Percentiles rank a stretch among this genome's conserved stretches.
phyloP scores from a whole-genome alignment of 768 basidiomycete genomes.

The Phlebiopsis gigantea region DNA sequence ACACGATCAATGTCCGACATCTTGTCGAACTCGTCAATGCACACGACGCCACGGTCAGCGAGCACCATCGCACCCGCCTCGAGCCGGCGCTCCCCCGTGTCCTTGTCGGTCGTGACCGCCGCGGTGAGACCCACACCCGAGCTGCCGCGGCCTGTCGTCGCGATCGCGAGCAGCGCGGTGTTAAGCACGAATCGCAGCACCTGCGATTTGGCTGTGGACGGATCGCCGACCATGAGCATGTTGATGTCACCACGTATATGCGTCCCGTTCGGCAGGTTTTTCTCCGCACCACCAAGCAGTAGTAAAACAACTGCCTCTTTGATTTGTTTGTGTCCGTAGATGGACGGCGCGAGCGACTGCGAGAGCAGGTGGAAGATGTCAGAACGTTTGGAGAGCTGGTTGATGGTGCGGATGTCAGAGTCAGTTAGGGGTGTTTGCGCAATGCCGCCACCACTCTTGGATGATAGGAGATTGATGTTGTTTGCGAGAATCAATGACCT shows the following conservation, averaged over 20 bases:
- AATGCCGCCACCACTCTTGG: constrained; percentile 92
- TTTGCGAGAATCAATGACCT: constrained; percentile 94
- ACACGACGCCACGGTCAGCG: constrained; percentile 97
- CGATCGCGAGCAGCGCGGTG: constrained; percentile 95
- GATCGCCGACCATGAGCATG: constrained; percentile 98
- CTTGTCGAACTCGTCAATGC: constrained; percentile 99
- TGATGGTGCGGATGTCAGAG: constrained; percentile 92
- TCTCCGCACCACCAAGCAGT: constrained; percentile 93
- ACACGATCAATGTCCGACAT: constrained; percentile 99
- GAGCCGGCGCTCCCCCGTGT: constrained; percentile 93
- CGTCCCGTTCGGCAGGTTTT: constrained; percentile 95
- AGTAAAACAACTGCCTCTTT: constrained; percentile 91
- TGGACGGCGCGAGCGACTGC: constrained; percentile 94
- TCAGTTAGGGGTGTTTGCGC: constrained; percentile 90
- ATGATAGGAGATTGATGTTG: constrained; percentile 90
- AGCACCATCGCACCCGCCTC: constrained; percentile 99
- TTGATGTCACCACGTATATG: constrained; percentile 99
- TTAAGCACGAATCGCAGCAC: constrained; percentile 92
- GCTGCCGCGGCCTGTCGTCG: constrained; percentile 94
- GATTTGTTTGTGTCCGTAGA: constrained; percentile 94
- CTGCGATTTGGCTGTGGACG: constrained; percentile 97
- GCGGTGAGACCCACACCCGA: constrained; percentile 99
- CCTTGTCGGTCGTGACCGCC: constrained; percentile 96
- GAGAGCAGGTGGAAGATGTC: constrained; percentile 88
- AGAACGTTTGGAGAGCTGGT: constrained; percentile 83